A percentile compares a stretch with the other conserved stretches of the same genome.
Conservation (phyloP, 768 basidiomycete genomes). For the Cubamyces lactineus region DNA sequence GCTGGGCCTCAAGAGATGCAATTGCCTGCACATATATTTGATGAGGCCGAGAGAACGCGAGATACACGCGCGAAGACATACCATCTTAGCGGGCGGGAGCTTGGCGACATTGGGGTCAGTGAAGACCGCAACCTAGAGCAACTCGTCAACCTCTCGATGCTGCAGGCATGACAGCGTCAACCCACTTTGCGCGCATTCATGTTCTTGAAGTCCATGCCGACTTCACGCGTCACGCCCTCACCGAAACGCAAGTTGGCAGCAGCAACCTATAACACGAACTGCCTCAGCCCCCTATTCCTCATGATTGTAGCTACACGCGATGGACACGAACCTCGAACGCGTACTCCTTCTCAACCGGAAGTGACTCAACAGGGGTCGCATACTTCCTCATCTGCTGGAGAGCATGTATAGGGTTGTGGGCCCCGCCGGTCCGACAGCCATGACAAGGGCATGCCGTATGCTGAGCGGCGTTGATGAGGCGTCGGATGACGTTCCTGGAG, state of each 20-base stretch:
- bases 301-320: not conserved
- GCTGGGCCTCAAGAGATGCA: conserved; percentile 76
- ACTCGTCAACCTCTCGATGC: not conserved
- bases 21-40: conserved; percentile 56
- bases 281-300: not conserved
- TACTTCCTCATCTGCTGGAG: conserved; percentile 69
- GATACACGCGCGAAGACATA: conserved; percentile 34
- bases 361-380: conserved; percentile 72
- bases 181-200: conserved; percentile 87
- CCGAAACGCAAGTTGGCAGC: conserved; percentile 90
- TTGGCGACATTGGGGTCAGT: conserved; percentile 87
- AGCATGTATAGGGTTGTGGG: conserved; percentile 47
- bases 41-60: not conserved
- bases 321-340: conserved; percentile 72
- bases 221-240: conserved; percentile 86
- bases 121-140: conserved; percentile 84
- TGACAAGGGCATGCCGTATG: conserved; percentile 82
- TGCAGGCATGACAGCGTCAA: not conserved
- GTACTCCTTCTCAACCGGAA: conserved; percentile 75
- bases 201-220: conserved; percentile 94
- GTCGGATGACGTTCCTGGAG: conserved; percentile 65
- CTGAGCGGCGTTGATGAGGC: conserved; percentile 77
- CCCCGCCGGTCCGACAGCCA: conserved; percentile 53
- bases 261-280: conserved; percentile 56
- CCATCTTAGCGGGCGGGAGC: conserved; percentile 80